Evolutionary conservation across 768 basidiomycete genomes (phyloP).

Genomic region (Rhizopogon roseolus): DNA sequence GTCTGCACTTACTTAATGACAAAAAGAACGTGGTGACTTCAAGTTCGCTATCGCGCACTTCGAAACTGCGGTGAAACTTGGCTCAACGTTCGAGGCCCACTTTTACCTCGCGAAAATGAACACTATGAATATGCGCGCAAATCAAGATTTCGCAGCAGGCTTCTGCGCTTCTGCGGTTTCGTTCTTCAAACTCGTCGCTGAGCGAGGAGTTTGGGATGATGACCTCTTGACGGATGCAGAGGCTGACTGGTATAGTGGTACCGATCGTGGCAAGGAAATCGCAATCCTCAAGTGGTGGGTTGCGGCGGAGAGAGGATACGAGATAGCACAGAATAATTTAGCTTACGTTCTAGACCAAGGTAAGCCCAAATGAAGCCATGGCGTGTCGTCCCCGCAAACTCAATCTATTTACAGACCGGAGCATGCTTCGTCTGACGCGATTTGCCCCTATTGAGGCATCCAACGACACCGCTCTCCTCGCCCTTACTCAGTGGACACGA

Average conservation of each 20-base stretch:
- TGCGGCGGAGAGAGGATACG: constrained; percentile 88
- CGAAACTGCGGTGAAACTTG: constrained; percentile 79
- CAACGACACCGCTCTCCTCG: constrained; percentile 77
- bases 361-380: constrained; percentile 31
- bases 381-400: constrained; percentile 6
- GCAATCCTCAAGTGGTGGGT: constrained; percentile 95
- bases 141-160: constrained; percentile 49
- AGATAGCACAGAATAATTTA: constrained; percentile 92
- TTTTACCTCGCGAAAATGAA: constrained; percentile 90
- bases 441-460: constrained; percentile 70
- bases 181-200: constrained; percentile 89
- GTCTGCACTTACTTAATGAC: constrained; percentile 3
- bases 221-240: constrained; percentile 81
- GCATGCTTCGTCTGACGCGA: constrained; percentile 59
- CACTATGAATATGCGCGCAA: constrained; percentile 43
- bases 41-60: constrained; percentile 66
- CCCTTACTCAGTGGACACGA: constrained; percentile 90
- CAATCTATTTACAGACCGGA: constrained; percentile 48
- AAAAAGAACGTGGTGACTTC: constrained; percentile 64
- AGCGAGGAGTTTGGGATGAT: constrained; percentile 86
- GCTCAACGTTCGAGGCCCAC: constrained; percentile 92
- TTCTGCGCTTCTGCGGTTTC: constrained; percentile 89
- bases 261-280: constrained; percentile 68
- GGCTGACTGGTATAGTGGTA: constrained; percentile 62
- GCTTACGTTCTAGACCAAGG: constrained; percentile 93